These are phyloP conservation scores for Bonnemaisonia californica DNA, from an alignment of 31 red algal species.

Conservation along the genomic window DNA sequence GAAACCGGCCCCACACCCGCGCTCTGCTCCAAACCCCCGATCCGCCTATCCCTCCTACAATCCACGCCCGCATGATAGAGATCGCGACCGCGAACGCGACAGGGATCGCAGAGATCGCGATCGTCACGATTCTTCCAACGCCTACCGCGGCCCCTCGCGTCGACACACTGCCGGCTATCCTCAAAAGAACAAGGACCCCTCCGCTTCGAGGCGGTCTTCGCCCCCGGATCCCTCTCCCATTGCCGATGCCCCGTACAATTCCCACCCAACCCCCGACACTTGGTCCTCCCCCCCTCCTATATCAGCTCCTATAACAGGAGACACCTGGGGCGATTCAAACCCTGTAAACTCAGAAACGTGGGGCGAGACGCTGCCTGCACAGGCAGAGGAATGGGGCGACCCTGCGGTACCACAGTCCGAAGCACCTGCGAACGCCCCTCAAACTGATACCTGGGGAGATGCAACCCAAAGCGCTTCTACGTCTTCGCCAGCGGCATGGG, in stretches of 20 bases:
- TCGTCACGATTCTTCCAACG: slow-evolving; percentile 24
- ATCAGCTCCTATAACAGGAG: neutral
- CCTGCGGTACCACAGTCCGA: neutral
- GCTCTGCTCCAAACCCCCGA: slow-evolving; percentile 33
- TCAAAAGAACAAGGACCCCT: slow-evolving; percentile 6
- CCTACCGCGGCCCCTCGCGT: slow-evolving; percentile 41
- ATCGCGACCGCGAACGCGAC: slow-evolving; percentile 45
- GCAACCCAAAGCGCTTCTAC: neutral
- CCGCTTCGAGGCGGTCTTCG: neutral
- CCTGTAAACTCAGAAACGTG: neutral
- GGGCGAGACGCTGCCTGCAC: neutral
- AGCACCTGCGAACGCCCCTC: neutral
- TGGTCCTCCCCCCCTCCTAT: neutral
- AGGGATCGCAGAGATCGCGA: slow-evolving; percentile 66
- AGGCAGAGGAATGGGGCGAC: neutral
- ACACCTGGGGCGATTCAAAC: neutral
- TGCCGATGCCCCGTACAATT: neutral
- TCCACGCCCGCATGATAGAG: slow-evolving; percentile 5
- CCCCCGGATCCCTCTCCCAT: neutral
- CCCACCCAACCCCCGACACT: neutral
- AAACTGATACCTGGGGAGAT: neutral
- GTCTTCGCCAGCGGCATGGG: neutral
- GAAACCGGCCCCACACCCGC: slow-evolving; percentile 43
- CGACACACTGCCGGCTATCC: slow-evolving; percentile 20
- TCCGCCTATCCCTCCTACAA: slow-evolving; percentile 1